These are phyloP conservation scores for Petunia secreta DNA, from an alignment of 257 asterid genomes.

Conservation along the genomic window DNA sequence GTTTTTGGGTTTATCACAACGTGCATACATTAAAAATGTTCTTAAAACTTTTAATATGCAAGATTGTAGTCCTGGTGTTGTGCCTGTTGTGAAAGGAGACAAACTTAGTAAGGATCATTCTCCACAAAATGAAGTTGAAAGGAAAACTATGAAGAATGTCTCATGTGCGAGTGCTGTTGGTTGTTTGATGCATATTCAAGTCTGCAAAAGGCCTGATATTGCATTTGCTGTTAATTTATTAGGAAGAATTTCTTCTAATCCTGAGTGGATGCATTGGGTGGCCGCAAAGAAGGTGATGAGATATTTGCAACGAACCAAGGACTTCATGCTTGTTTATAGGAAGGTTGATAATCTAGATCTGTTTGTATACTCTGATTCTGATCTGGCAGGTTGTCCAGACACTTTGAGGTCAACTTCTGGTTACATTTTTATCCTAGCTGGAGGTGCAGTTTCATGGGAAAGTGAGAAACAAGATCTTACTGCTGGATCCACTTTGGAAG, in stretches of 20 bases:
- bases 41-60: neutral
- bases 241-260: neutral
- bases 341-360: neutral
- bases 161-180: neutral
- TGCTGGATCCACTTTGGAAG: neutral
- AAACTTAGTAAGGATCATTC: neutral
- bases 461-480: neutral
- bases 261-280: neutral
- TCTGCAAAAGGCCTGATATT: neutral
- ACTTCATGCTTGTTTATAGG: neutral
- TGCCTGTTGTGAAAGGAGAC: neutral
- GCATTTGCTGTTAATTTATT: neutral
- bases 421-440: neutral
- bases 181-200: neutral
- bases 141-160: neutral
- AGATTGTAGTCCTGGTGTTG: neutral
- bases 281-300: slow-evolving; percentile 11
- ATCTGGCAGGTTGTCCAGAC: neutral
- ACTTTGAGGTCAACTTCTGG: neutral
- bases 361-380: neutral
- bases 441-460: neutral
- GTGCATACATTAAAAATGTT: neutral
- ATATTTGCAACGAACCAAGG: neutral
- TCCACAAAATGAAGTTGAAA: slow-evolving; percentile 31
- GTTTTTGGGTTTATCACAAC: too few relatives aligned